Evolutionary conservation across 768 basidiomycete species (phyloP).

Genomic region (Stropharia rugosoannulata): DNA sequence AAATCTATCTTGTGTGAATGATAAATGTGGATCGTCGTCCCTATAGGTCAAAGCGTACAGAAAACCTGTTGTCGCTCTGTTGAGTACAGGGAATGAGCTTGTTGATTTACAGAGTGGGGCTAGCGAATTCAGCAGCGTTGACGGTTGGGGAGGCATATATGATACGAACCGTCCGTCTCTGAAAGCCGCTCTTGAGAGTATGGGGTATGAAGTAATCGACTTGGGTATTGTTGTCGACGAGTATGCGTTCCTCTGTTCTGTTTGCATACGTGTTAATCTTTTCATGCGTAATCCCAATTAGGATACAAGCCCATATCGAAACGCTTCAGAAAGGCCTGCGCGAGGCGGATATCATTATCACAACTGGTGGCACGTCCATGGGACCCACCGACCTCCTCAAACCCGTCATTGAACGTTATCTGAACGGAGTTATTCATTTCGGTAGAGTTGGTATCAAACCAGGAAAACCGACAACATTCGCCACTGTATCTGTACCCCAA

Average conservation of each 20-base stretch:
- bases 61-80: conserved; percentile 74
- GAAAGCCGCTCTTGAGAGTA: conserved; percentile 61
- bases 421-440: conserved; percentile 79
- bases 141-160: conserved; percentile 70
- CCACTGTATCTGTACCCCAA: conserved; percentile 53
- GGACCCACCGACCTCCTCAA: conserved; percentile 85
- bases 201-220: conserved; percentile 79
- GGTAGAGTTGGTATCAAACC: conserved; percentile 82
- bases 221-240: conserved; percentile 78
- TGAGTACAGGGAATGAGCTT: conserved; percentile 85
- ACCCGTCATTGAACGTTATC: conserved; percentile 80
- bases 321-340: conserved; percentile 58
- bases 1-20: not conserved
- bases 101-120: conserved; percentile 16
- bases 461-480: conserved; percentile 91
- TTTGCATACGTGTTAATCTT: not conserved
- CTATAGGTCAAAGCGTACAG: conserved; percentile 63
- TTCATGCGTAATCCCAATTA: conserved; percentile 21
- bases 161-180: conserved; percentile 88
- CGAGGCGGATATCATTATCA: conserved; percentile 71
- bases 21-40: not conserved
- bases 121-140: not conserved
- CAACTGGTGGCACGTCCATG: conserved; percentile 93
- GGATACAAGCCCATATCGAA: conserved; percentile 55
- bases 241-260: conserved; percentile 35